A percentile compares a stretch with the other conserved stretches of the same genome.
Conservation (phyloP, 257 asterid species). For the Nicotiana paniculata region DNA sequence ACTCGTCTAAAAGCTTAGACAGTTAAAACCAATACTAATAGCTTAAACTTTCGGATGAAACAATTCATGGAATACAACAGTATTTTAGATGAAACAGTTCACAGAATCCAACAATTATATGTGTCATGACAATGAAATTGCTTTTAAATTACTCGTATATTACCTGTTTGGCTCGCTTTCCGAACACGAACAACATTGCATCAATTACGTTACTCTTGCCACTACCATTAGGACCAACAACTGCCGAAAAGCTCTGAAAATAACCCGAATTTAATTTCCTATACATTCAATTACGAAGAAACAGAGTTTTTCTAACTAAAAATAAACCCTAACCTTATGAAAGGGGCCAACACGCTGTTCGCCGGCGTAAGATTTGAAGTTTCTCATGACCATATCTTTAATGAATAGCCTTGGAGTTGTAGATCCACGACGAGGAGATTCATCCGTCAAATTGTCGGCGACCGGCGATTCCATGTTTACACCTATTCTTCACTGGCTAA, state of each 20-base stretch:
- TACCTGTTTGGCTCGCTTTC: slow-evolving; percentile 97
- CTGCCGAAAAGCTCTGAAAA: slow-evolving; percentile 87
- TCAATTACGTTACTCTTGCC: slow-evolving; percentile 99
- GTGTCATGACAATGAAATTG: neutral
- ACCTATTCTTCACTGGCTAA: neutral
- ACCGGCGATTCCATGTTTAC: neutral
- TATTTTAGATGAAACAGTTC: too few species aligned
- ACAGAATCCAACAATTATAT: neutral
- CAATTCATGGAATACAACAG: neutral
- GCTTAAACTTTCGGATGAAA: neutral
- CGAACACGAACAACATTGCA: slow-evolving; percentile 96
- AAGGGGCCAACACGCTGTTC: slow-evolving; percentile 99
- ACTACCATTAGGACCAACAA: slow-evolving; percentile 98
- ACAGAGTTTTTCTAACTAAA: neutral
- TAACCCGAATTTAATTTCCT: neutral
- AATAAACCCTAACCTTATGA: slow-evolving; percentile 76
- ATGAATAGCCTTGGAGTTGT: slow-evolving; percentile 75
- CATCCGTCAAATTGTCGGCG: slow-evolving; percentile 5
- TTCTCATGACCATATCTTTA: slow-evolving; percentile 90
- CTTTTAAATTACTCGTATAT: neutral
- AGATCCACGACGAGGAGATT: slow-evolving; percentile 29
- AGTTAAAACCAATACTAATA: neutral
- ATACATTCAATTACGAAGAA: neutral
- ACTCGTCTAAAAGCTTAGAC: too few species aligned
- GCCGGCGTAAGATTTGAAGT: slow-evolving; percentile 96